phyloP scores from a whole-genome alignment of 495 filamentous ascomycete species.

The Lophiotrema nucula region DNA sequence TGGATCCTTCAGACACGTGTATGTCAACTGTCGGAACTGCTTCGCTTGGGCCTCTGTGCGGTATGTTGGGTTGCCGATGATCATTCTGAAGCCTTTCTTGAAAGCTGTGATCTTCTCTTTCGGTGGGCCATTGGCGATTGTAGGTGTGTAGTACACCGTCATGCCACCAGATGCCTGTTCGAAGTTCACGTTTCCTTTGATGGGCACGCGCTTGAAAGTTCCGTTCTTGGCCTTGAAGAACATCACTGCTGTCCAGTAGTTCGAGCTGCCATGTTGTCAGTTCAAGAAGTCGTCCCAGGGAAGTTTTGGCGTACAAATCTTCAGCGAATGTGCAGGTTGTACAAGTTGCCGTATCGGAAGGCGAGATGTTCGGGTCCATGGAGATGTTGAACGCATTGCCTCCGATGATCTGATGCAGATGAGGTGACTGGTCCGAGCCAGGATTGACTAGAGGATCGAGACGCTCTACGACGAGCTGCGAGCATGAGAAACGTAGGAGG shows the following conservation, averaged over 20 bases:
- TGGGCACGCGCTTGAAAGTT: conserved; percentile 17
- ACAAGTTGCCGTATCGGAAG: conserved; percentile 15
- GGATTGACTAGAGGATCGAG: conserved; percentile 26
- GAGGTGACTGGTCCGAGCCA: conserved; percentile 4
- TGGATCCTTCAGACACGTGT: conserved; percentile 18
- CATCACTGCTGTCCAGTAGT: conserved; percentile 29
- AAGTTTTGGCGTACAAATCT: conserved; percentile 4
- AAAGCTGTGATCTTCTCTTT: conserved; percentile 19
- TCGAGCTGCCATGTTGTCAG: conserved; percentile 15
- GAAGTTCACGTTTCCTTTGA: conserved; percentile 8
- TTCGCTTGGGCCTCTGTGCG: conserved; percentile 6
- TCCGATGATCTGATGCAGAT: conserved; percentile 22
- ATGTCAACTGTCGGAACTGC: conserved; percentile 20
- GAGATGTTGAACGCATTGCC: conserved; percentile 24
- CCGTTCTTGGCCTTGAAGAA: conserved; percentile 27
- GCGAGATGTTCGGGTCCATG: conserved; percentile 12
- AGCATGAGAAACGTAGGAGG: conserved; percentile 26
- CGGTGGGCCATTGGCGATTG: neutral
- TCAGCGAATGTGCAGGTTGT: conserved; percentile 21
- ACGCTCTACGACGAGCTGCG: conserved; percentile 25
- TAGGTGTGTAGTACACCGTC: conserved; percentile 27
- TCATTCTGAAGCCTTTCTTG: conserved; percentile 26
- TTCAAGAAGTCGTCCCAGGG: too few relatives aligned
- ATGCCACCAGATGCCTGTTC: conserved; percentile 10
- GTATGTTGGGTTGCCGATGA: conserved; percentile 6